Evolutionary conservation across 495 filamentous ascomycete genomes (phyloP), one percentile per base, ranked within the genome.

Genomic region (Mycothermus thermophilus): DNA sequence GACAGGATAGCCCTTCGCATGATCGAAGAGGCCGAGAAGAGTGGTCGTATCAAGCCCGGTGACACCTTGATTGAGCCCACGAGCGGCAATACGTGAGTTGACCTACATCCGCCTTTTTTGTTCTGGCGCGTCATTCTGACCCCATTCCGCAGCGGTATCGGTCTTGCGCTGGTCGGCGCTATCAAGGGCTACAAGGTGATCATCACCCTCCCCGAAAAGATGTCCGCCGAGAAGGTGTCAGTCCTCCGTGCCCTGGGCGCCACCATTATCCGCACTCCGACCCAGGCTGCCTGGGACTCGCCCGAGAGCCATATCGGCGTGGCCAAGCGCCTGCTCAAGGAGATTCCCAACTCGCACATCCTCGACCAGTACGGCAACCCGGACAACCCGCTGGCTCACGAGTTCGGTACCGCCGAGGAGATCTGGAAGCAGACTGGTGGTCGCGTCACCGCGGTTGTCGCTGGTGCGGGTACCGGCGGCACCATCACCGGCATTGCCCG

Each of bases 171-270:
- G 27, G 88, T 96, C 11, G 88, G 74, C 21, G 90, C 90, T 6
- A 79, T 99, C 40, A 95, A 95, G 64, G 87, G 82, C 32, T 97
- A 99, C 62, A 90, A 88, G 58, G 90, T 83, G 11, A 95, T 99
- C 58, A 99, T 99, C 51, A 99, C 90, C 1, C 74, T 99, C 2
- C 90, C 90, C 24, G 90, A 99, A 63, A 99, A 99, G 67, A 99
- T 99, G 90, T 93, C 85, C 5, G 75, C 84, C 18, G 90, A 99
- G 60, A 99, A 99, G 56, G 92, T 99, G 9, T 75, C 86, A 2
- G 90, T 99, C 8, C 67, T 99, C 17, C 76, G 83, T 30, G 87
- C 90, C 12, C 71, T 99, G 21, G 90, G 90, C 38, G 88, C 90
- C 15, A 94, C 90, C 45, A 96, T 99, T 52, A 93, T 99, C 44